Evolutionary conservation across 257 asterid genomes (phyloP).

Genomic region (Petrea volubilis): DNA sequence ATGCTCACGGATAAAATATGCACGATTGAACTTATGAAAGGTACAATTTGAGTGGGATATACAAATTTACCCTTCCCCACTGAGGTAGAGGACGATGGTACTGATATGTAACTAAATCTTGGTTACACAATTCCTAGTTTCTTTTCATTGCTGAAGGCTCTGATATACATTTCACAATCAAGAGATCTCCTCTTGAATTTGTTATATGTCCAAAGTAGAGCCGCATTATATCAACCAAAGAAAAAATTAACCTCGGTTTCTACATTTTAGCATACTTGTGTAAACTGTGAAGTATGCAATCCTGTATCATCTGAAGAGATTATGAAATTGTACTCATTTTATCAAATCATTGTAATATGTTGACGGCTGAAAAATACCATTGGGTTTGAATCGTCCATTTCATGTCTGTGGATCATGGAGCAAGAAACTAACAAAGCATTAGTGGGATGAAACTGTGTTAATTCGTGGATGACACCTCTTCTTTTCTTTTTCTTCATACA

Average conservation of each 20-base stretch:
- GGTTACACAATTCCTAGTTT: background rate
- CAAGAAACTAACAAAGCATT: background rate
- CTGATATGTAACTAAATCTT: conserved; percentile 9
- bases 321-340: conserved; percentile 26
- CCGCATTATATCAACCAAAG: background rate
- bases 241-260: background rate
- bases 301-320: conserved; percentile 1
- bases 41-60: conserved; percentile 1
- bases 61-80: background rate
- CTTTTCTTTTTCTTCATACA: background rate
- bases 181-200: background rate
- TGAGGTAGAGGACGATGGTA: background rate
- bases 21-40: conserved; percentile 3
- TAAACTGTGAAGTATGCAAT: background rate
- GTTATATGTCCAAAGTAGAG: background rate
- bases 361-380: background rate
- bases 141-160: background rate
- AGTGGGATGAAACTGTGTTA: conserved; percentile 1
- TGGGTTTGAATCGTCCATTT: background rate
- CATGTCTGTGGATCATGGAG: background rate
- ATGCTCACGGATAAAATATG: conserved; percentile 31
- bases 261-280: conserved; percentile 6
- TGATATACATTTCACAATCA: background rate
- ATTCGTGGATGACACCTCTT: background rate
- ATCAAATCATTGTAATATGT: conserved; percentile 10